Evolutionary conservation across 164 flowering plant species (phyloP), one percentile per base, ranked within the genome.

Genomic region (Vitis rupestris): DNA sequence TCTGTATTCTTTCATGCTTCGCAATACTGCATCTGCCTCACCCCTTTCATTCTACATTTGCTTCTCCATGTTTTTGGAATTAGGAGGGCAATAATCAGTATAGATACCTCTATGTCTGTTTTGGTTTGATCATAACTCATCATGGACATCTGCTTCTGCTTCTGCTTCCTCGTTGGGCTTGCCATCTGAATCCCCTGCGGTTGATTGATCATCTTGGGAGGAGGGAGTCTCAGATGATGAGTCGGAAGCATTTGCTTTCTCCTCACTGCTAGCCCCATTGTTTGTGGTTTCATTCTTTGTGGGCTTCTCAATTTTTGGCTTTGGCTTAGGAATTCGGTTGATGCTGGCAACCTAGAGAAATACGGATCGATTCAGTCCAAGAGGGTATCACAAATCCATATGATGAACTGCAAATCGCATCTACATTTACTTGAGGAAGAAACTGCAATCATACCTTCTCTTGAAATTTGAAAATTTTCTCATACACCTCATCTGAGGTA

Each of bases 301-400:
- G 15, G 91, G 89, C 77, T 88, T 90, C 82, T 89, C 97, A 55
- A 87, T 74, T 67, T 95, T 91, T 6, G 97, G 99, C 83, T 91
- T 95, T 65, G 99, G 99, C 81, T 95, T 93, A 30, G 97, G 95
- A 58, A 96, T 93, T 81, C 77, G 83, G 53, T 92, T 86, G 16
- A 93, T 66, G 9, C 80, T 82, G 8, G 86, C 72, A 60, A 92
- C 95, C 99, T 96, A 69, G 2, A 79, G 62, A 64, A 29, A 16
- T n/a, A 52, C 1, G 15, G 29, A 59, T 16, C 31, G 19, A 37
- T 7, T 13, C 30, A 58, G 44, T 37, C 44, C 44, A n/a, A 11
- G 10, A 51, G 47, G 53, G 9, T 14, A 15, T 53, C 47, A 14
- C 14, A 9, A 10, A n/a, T 71, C 14, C n/a, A 70, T 13, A n/a